Evolutionary conservation across 2,329 filamentous ascomycete species (phyloP), one percentile per base, ranked within the genome.

Genomic region (Cercospora brassicicola): DNA sequence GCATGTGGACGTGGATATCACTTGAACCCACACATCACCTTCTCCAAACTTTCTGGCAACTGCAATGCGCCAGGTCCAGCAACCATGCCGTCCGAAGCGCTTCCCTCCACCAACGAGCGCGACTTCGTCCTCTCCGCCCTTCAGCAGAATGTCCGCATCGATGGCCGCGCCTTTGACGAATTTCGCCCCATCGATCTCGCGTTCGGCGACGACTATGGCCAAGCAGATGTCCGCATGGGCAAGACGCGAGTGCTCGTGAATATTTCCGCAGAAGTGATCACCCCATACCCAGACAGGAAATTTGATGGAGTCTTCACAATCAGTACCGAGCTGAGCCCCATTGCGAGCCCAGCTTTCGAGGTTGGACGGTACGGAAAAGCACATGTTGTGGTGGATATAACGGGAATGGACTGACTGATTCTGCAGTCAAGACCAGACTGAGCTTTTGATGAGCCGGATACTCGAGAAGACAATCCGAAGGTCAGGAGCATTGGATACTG

Each of bases 271-370:
- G 92, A 97, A 82, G 91, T 98, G 69, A 91, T 91, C 10, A 89
- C 91, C 45, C 94, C 95, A 53, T 92, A 90, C 77, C 81, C 90
- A 63, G 94, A 98, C 81, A 90, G 94, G 71, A 94, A 94, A 68
- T 97, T 97, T 78, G 95, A 98, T 79, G 95, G 95, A 79, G 87
- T 96, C 79, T 98, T 98, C 84, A 93, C 90, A 74, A 97, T 98
- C 78, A 87, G 90, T 64, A 91, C 94, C 65, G 95, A 98, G 79
- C 88, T 99, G 75, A 93, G 91, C 70, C 93, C 94, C 59, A 96
- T 98, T 90, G 91, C 92, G 30, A 93, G 93, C 57, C 93, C 95
- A 13, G 90, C 91, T 36, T 96, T 96, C 81, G 94, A 97, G 80
- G 88, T 91, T 73, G 92, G 91, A 79, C 88, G 88, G 87, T 89